A percentile compares a stretch with the other conserved stretches of the same genome.
These are phyloP conservation scores for Sporothrix humicola DNA, from an alignment of 2,329 filamentous ascomycete genomes.

Conservation along the genomic window DNA sequence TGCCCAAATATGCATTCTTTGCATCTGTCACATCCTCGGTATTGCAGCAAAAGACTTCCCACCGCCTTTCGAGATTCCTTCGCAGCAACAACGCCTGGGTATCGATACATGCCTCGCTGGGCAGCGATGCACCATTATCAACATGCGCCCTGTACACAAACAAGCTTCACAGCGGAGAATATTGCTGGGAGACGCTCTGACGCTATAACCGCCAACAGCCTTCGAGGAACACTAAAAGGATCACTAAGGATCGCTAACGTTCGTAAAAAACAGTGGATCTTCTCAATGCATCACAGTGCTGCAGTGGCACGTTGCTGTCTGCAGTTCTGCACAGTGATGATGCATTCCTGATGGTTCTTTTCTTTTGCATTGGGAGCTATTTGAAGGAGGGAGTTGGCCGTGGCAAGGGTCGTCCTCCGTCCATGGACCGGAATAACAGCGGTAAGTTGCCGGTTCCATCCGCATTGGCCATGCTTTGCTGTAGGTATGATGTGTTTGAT, in stretches of 20 bases:
- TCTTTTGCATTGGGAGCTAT: background rate
- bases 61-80: constrained; percentile 16
- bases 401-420: background rate
- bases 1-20: background rate
- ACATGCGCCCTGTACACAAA: constrained; percentile 27
- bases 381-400: background rate
- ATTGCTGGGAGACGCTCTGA: background rate
- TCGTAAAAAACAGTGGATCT: background rate
- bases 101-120: constrained; percentile 41
- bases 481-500: background rate
- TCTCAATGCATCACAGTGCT: background rate
- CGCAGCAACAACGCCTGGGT: constrained; percentile 25
- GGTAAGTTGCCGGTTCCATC: background rate
- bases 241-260: background rate
- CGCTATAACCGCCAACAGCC: background rate
- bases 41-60: background rate
- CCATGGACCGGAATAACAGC: background rate
- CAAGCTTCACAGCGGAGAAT: too few relatives aligned
- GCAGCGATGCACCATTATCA: constrained; percentile 44
- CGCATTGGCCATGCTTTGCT: constrained; percentile 1
- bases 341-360: background rate
- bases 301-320: background rate
- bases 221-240: background rate
- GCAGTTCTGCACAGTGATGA: background rate
- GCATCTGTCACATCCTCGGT: background rate